These are phyloP conservation scores for Solanum piurae DNA, from an alignment of 257 asterid species.

Conservation along the genomic window DNA sequence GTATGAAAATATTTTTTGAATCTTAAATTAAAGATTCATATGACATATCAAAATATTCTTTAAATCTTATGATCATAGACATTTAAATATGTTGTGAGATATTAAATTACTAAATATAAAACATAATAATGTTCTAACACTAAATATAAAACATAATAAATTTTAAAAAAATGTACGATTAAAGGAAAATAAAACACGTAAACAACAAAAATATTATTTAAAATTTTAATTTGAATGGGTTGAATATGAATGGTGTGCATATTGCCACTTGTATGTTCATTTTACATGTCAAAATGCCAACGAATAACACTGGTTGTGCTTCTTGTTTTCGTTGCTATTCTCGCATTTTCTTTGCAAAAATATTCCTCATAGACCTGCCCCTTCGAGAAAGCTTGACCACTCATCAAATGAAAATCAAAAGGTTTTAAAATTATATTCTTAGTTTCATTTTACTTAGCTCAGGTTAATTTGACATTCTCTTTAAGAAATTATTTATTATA, in stretches of 20 bases:
- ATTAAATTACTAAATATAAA: neutral
- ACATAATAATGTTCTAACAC: neutral
- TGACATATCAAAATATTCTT: no score
- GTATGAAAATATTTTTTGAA: neutral
- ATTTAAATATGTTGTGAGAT: no score
- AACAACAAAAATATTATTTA: neutral
- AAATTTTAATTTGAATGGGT: neutral
- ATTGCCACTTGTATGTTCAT: neutral
- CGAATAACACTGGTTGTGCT: neutral
- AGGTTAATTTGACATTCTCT: no score
- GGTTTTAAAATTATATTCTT: neutral
- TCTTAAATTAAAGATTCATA: no score
- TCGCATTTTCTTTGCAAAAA: neutral
- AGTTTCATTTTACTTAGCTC: neutral
- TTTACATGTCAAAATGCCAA: neutral
- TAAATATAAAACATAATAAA: neutral
- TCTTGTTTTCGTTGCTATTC: neutral
- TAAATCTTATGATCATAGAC: no score
- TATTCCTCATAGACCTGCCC: neutral
- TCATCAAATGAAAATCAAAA: neutral
- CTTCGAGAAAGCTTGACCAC: neutral
- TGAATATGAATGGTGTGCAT: neutral
- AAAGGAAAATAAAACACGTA: neutral
- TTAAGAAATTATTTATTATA: neutral
- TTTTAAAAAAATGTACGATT: neutral